phyloP scores from a whole-genome alignment of 2,329 filamentous ascomycete species.

The Neofusicoccum cordaticola region DNA sequence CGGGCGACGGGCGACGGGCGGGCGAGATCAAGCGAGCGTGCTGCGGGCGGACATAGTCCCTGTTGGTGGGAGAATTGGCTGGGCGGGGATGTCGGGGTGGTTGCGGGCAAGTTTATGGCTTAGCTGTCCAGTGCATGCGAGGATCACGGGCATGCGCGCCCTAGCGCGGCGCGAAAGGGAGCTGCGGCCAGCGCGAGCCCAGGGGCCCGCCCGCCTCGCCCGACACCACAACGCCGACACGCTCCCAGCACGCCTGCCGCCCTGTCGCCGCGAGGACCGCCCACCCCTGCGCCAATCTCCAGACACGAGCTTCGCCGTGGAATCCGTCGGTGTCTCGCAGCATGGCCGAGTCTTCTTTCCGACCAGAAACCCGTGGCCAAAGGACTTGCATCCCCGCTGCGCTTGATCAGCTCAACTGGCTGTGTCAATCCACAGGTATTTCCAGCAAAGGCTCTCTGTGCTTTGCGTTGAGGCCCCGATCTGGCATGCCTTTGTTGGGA shows the following conservation, averaged over 20 bases:
- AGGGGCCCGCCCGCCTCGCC: neutral
- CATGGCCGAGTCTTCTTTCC: no score
- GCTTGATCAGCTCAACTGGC: no score
- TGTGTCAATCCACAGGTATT: no score
- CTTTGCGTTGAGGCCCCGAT: no score
- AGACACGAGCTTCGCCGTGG: neutral
- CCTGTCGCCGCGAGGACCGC: no score
- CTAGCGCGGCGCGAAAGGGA: constrained; percentile 9
- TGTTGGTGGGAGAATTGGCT: neutral
- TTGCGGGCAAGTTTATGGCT: constrained; percentile 15
- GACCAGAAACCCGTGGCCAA: no score
- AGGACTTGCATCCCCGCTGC: no score
- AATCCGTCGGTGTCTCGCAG: neutral
- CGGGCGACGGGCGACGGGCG: neutral
- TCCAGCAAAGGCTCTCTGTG: no score
- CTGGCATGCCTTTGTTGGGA: no score
- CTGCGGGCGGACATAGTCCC: neutral
- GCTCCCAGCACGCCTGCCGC: no score
- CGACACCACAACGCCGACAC: no score
- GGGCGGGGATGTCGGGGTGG: neutral
- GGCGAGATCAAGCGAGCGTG: constrained; percentile 10
- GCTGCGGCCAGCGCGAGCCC: neutral
- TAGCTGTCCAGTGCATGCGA: constrained; percentile 13
- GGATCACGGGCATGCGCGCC: constrained; percentile 12
- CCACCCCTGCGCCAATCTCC: neutral